These are phyloP conservation scores for Malus orientalis DNA, from an alignment of 306 rosid genomes.

Conservation along the genomic window DNA sequence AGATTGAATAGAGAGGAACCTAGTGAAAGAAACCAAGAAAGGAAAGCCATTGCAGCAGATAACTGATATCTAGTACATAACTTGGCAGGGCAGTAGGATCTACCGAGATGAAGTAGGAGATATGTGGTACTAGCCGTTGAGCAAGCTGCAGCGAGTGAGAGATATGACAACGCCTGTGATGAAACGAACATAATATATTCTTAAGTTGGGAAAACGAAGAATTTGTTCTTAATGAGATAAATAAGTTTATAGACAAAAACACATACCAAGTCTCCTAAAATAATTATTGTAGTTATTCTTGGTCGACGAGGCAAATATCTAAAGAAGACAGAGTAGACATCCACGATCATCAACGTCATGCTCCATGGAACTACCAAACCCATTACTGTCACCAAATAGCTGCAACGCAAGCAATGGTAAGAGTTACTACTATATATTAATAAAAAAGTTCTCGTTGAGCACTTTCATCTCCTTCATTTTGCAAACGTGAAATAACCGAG, in stretches of 20 bases:
- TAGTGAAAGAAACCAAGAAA: slow-evolving; percentile 71
- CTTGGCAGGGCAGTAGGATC: slow-evolving; percentile 40
- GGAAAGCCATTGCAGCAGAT: slow-evolving; percentile 85
- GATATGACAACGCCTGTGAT: slow-evolving; percentile 58
- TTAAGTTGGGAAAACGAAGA: not conserved
- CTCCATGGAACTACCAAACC: slow-evolving; percentile 89
- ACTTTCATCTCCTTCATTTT: not conserved
- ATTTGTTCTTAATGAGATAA: not conserved
- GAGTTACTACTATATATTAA: not conserved
- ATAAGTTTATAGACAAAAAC: not conserved
- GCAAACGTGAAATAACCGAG: not conserved
- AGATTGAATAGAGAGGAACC: slow-evolving; percentile 72
- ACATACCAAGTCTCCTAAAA: slow-evolving; percentile 71
- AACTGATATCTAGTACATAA: slow-evolving; percentile 65
- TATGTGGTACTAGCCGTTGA: slow-evolving; percentile 63
- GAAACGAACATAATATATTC: slow-evolving; percentile 1
- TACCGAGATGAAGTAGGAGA: slow-evolving; percentile 33
- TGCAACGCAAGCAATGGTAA: slow-evolving; percentile 29
- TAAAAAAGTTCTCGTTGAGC: not conserved
- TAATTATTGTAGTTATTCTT: slow-evolving; percentile 39
- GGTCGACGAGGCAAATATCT: slow-evolving; percentile 47
- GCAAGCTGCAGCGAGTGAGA: slow-evolving; percentile 74
- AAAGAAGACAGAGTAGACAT: slow-evolving; percentile 69
- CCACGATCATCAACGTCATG: slow-evolving; percentile 65
- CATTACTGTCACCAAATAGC: slow-evolving; percentile 87